Evolutionary conservation across 2,329 filamentous ascomycete species (phyloP), one percentile per base, ranked within the genome.

Genomic region (Xylaria multiplex): DNA sequence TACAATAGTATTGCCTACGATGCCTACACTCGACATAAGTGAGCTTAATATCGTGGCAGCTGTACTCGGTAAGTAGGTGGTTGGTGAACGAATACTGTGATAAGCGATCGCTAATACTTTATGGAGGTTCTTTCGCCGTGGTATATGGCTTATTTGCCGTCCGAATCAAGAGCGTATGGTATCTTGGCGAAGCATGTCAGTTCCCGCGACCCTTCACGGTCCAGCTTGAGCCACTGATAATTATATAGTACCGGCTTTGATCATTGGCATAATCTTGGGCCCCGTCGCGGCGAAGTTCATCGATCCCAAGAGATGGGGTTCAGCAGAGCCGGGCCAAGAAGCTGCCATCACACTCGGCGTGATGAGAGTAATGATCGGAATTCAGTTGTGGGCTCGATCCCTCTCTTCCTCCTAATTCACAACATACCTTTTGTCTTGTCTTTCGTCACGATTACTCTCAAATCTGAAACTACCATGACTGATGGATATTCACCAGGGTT

Each of bases 291-390:
- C 85, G 1, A 86, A 81, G 45, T 84, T 89, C 59, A 71, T 89
- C 4, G 79, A 85, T 40, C 78, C 77, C 27, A 74, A 78, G 52
- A 73, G 74, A 76, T 82, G 80, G 80, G 80, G 79, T 2, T 76
- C 76, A 22, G 78, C 77, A 6, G 63, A 72, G 32, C 65, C 69
- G 16, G 74, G 72, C n/a, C 77, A 77, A 14, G 76, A 76, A 8
- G 76, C 79, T 9, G 75, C 73, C 1, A 83, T 83, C 66, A 81
- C 81, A 8, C 76, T 83, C 74, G 83, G 83, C 13, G 71, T 89
- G 7, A 82, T 82, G 67, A 82, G 87, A n/a, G 79, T 90, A 32
- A 85, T 89, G 65, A 88, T 90, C 62, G 86, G 86, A 3, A 81
- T 89, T 1, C 87, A 90, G 69, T 80, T 89, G n/a, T 75, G 32